These are phyloP conservation scores for Pseudogymnoascus sp. DNA, from an alignment of 2,329 filamentous ascomycete species.

Conservation along the genomic window DNA sequence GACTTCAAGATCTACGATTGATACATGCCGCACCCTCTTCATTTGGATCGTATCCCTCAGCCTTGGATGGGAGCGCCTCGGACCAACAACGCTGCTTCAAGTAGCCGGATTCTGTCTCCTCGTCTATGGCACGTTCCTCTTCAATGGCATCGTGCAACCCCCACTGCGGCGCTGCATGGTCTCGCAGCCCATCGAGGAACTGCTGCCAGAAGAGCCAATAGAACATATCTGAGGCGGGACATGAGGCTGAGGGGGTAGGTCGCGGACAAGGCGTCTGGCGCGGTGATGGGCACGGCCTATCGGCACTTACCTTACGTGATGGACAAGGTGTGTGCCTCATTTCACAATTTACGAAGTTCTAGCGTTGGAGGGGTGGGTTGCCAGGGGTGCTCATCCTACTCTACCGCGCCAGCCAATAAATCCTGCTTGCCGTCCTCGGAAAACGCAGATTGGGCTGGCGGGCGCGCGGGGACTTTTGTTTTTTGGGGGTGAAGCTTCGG, in stretches of 20 bases:
- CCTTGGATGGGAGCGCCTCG: constrained; percentile 89
- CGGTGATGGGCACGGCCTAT: background rate
- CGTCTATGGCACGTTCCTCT: constrained; percentile 93
- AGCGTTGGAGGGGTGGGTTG: background rate
- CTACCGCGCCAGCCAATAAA: background rate
- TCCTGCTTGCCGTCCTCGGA: background rate
- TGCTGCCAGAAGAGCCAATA: constrained; percentile 76
- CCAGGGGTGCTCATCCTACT: background rate
- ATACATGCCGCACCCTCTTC: constrained; percentile 94
- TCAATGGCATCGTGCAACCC: constrained; percentile 86
- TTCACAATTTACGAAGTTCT: background rate
- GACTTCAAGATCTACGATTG: constrained; percentile 89
- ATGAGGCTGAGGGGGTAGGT: background rate
- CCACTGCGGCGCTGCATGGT: constrained; percentile 63
- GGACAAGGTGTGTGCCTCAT: background rate
- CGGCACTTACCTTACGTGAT: background rate
- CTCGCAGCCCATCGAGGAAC: constrained; percentile 46
- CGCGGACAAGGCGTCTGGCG: background rate
- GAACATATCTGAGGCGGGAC: constrained; percentile 46
- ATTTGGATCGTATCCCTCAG: constrained; percentile 95
- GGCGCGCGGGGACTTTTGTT: background rate
- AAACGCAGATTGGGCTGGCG: background rate
- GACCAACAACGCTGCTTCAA: constrained; percentile 70
- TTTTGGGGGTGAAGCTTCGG: background rate
- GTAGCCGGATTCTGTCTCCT: constrained; percentile 79